Percentiles rank a stretch among this genome's conserved stretches.
phyloP scores from a whole-genome alignment of 73 alveolate genomes.

The Durusdinium trenchii region DNA sequence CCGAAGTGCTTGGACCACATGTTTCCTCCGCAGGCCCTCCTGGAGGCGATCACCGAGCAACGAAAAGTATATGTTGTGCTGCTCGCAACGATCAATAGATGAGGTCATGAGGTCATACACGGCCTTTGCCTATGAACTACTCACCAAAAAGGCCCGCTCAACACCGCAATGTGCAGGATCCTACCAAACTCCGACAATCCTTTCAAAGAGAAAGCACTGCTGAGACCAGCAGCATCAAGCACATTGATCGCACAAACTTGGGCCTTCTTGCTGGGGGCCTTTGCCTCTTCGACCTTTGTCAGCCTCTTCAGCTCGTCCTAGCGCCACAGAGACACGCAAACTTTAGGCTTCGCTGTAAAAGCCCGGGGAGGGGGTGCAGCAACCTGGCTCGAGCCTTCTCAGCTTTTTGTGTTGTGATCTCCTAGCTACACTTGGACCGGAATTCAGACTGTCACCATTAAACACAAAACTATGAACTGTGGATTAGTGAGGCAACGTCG shows the following conservation, averaged over 20 bases:
- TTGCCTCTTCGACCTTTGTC: not conserved
- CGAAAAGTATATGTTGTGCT: not conserved
- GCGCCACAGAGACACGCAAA: too few relatives aligned
- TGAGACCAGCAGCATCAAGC: not conserved
- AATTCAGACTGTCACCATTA: too few relatives aligned
- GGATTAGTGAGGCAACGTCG: too few relatives aligned
- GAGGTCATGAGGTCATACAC: not conserved
- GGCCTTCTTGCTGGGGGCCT: conserved; percentile 45
- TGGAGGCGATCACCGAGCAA: not conserved
- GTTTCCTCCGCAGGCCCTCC: conserved; percentile 35
- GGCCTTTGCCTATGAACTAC: too few relatives aligned
- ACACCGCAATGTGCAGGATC: not conserved
- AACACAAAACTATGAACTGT: too few relatives aligned
- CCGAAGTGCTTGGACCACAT: not conserved
- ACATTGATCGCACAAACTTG: not conserved
- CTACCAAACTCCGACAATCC: not conserved
- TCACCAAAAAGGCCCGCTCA: not conserved
- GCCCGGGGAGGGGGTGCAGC: too few relatives aligned
- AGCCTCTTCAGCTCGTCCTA: conserved; percentile 43
- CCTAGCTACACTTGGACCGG: too few relatives aligned
- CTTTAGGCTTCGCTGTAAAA: too few relatives aligned
- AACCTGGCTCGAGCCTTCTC: too few relatives aligned
- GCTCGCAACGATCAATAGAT: not conserved
- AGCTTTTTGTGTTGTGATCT: too few relatives aligned
- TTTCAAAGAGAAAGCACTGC: not conserved